Conservation (phyloP, 768 basidiomycete species). For the Mycena maculata region DNA sequence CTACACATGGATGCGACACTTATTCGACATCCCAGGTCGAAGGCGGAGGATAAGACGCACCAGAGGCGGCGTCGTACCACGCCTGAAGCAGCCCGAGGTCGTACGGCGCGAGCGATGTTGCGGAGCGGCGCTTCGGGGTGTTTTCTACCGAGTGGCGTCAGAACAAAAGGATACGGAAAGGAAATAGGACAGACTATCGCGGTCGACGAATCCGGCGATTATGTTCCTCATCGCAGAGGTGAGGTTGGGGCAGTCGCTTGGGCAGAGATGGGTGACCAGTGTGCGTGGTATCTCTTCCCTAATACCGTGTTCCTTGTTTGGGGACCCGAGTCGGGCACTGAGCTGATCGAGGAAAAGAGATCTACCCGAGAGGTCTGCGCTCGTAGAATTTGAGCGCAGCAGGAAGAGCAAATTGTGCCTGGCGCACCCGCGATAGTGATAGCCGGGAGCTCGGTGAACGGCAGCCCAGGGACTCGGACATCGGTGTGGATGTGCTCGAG, state of each 20-base stretch:
- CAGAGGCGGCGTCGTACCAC: conserved; percentile 63
- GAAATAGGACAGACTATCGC: conserved; percentile 30
- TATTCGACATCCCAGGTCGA: no score
- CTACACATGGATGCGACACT: not conserved
- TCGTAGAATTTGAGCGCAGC: not conserved
- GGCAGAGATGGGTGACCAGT: conserved; percentile 62
- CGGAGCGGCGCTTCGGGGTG: conserved; percentile 56
- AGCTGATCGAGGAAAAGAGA: conserved; percentile 61
- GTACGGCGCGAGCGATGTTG: conserved; percentile 65
- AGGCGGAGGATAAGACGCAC: not conserved
- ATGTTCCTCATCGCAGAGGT: conserved; percentile 65
- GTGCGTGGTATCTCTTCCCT: conserved; percentile 12
- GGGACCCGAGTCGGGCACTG: conserved; percentile 47
- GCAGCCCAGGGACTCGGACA: conserved; percentile 65
- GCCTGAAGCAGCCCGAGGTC: conserved; percentile 70
- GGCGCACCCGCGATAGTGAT: conserved; percentile 66
- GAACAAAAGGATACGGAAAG: not conserved
- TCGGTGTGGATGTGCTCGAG: conserved; percentile 59
- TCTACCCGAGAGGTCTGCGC: conserved; percentile 56
- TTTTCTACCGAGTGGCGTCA: conserved; percentile 36
- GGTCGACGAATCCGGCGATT: conserved; percentile 63
- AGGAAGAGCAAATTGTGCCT: not conserved
- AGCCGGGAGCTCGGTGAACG: conserved; percentile 70
- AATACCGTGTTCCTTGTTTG: not conserved
- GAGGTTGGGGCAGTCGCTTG: conserved; percentile 67